A percentile compares a stretch with the other conserved stretches of the same genome.
These are phyloP conservation scores for Entomortierella chlamydospora DNA, from an alignment of 192 early-diverging fungal genomes.

Conservation along the genomic window DNA sequence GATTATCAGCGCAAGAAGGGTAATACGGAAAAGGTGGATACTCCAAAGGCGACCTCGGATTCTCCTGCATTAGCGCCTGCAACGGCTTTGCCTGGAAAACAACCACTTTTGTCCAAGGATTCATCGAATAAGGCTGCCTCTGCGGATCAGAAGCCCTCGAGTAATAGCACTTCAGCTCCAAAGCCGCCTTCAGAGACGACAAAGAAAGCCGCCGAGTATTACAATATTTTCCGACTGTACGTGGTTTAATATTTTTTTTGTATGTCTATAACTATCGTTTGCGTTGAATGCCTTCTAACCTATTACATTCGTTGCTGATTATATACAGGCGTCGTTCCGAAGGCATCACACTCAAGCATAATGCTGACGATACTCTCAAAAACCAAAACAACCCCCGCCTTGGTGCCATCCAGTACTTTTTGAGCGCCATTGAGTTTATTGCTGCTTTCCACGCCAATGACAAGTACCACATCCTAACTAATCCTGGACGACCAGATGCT, in stretches of 20 bases:
- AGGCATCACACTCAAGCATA: constrained; percentile 35
- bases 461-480: constrained; percentile 36
- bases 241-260: neutral
- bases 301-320: neutral
- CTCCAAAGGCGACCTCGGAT: constrained; percentile 39
- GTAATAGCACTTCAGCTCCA: constrained; percentile 4
- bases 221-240: constrained; percentile 37
- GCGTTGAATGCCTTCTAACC: too few species aligned
- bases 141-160: constrained; percentile 21
- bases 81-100: constrained; percentile 10
- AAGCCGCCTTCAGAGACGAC: constrained; percentile 16
- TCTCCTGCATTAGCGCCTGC: constrained; percentile 38
- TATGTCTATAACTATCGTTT: neutral
- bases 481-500: constrained; percentile 39
- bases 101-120: constrained; percentile 9
- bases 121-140: neutral
- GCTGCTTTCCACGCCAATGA: constrained; percentile 49
- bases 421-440: constrained; percentile 50
- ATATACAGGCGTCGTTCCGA: constrained; percentile 23
- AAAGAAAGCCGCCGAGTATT: constrained; percentile 37
- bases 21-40: constrained; percentile 37
- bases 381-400: constrained; percentile 29
- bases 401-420: constrained; percentile 44
- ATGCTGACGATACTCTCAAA: constrained; percentile 34
- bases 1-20: constrained; percentile 45